A percentile compares a stretch with the other conserved stretches of the same genome.
phyloP scores from a whole-genome alignment of 176 grass and related monocot genomes.

The Melocanna baccifera region DNA sequence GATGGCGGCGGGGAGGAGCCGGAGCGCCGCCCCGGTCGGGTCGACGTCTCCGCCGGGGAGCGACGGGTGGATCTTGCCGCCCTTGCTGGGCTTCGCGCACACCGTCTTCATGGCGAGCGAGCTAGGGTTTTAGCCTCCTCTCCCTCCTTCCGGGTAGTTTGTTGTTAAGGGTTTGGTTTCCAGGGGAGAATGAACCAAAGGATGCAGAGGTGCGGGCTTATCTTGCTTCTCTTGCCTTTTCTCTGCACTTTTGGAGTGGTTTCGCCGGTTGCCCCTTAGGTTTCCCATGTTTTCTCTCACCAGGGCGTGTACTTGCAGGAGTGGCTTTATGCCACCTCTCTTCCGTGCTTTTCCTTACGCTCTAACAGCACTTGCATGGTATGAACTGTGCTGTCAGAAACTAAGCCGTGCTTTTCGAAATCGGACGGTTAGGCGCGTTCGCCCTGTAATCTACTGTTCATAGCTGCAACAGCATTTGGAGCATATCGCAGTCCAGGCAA shows the following conservation, averaged over 20 bases:
- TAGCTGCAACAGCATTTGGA: not conserved
- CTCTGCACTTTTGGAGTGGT: not conserved
- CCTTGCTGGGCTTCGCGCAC: conserved; percentile 43
- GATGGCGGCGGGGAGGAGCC: conserved; percentile 47
- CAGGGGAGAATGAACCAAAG: not conserved
- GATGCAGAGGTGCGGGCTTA: conserved; percentile 23
- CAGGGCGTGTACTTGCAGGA: not conserved
- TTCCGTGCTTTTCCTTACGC: not conserved
- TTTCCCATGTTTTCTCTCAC: not conserved
- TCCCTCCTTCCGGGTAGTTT: not conserved
- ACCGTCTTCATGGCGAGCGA: conserved; percentile 44
- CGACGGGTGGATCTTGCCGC: conserved; percentile 54
- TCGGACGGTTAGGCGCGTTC: too few relatives aligned
- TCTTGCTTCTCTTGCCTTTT: not conserved
- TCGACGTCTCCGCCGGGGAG: not conserved
- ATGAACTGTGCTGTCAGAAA: not conserved
- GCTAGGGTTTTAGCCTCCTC: conserved; percentile 19
- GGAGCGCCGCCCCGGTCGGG: conserved; percentile 37
- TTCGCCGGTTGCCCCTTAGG: not conserved
- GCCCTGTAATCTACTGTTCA: not conserved
- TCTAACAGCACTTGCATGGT: not conserved
- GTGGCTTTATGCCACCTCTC: not conserved
- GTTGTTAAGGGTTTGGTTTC: conserved; percentile 17
- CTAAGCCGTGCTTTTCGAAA: too few relatives aligned
- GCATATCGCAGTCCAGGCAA: not conserved